Conservation (phyloP, 2,329 filamentous ascomycete species). For the Diplodia seriata region DNA sequence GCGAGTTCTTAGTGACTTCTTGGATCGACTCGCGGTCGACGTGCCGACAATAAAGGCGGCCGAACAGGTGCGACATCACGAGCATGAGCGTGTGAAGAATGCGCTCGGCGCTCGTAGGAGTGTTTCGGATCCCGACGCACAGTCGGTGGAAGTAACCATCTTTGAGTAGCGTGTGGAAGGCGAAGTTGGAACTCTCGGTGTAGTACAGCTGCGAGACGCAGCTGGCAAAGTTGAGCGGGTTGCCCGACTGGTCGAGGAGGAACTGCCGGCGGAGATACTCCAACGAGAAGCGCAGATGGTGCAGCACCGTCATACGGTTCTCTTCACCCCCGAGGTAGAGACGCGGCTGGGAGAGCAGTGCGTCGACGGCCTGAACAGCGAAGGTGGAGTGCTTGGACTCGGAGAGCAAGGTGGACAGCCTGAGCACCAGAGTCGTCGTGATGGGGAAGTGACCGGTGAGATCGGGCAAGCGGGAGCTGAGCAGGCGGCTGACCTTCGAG, state of each 20-base stretch:
- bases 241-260: conserved; percentile 66
- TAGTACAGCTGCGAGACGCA: conserved; percentile 77
- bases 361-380: conserved; percentile 67
- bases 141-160: conserved; percentile 73
- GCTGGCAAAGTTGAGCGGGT: conserved; percentile 74
- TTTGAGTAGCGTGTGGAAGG: conserved; percentile 76
- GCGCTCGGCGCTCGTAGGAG: conserved; percentile 55
- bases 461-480: conserved; percentile 76
- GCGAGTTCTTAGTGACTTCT: conserved; percentile 60
- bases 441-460: conserved; percentile 80
- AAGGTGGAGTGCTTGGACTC: conserved; percentile 69
- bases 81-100: conserved; percentile 69
- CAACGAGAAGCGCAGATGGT: conserved; percentile 81
- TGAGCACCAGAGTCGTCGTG: conserved; percentile 74
- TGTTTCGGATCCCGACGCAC: conserved; percentile 63
- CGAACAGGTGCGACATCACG: conserved; percentile 74
- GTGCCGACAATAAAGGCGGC: conserved; percentile 61
- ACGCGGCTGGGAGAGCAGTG: conserved; percentile 72
- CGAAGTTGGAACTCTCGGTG: conserved; percentile 76
- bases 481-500: conserved; percentile 69
- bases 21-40: conserved; percentile 57
- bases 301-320: conserved; percentile 72
- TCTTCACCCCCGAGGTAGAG: conserved; percentile 74
- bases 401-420: conserved; percentile 71
- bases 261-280: conserved; percentile 76